phyloP scores from a whole-genome alignment of 495 filamentous ascomycete species.

The Hypoxylon perforatum region DNA sequence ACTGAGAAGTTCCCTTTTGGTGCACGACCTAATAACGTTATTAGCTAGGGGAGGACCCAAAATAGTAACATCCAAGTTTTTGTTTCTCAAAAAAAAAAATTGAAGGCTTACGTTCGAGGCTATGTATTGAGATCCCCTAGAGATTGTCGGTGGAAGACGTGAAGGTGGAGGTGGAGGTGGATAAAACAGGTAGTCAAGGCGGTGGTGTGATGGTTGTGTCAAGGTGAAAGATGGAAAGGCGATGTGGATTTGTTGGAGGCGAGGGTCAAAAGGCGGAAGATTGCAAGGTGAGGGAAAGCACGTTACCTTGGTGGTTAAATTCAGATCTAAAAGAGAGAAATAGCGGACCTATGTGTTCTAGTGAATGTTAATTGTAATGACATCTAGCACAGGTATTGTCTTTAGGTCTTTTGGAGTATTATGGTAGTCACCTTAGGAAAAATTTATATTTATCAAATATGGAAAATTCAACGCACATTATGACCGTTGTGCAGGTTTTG shows the following conservation, averaged over 20 bases:
- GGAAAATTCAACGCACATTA: no score
- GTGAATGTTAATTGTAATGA: slow-evolving; percentile 5
- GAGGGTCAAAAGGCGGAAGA: not conserved
- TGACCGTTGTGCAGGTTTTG: no score
- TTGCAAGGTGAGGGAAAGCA: slow-evolving; percentile 4
- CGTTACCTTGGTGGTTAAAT: not conserved
- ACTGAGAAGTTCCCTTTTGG: not conserved
- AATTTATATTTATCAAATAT: no score
- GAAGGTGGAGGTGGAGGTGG: no score
- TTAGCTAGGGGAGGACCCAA: slow-evolving; percentile 4
- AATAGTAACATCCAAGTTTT: not conserved
- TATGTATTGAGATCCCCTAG: no score
- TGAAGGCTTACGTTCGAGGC: slow-evolving; percentile 1
- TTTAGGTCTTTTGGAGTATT: slow-evolving; percentile 10
- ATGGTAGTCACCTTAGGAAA: not conserved
- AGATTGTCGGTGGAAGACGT: no score
- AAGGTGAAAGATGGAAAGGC: no score
- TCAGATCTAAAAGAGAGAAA: slow-evolving; percentile 1
- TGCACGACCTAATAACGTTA: slow-evolving; percentile 18
- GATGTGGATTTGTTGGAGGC: not conserved
- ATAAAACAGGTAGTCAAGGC: no score
- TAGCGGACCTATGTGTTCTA: slow-evolving; percentile 9
- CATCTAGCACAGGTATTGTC: slow-evolving; percentile 11
- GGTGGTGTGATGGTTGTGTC: no score
- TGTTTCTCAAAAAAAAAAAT: no score